These are phyloP conservation scores for Ampelomyces quisqualis DNA, from an alignment of 2,329 filamentous ascomycete genomes.

Conservation along the genomic window DNA sequence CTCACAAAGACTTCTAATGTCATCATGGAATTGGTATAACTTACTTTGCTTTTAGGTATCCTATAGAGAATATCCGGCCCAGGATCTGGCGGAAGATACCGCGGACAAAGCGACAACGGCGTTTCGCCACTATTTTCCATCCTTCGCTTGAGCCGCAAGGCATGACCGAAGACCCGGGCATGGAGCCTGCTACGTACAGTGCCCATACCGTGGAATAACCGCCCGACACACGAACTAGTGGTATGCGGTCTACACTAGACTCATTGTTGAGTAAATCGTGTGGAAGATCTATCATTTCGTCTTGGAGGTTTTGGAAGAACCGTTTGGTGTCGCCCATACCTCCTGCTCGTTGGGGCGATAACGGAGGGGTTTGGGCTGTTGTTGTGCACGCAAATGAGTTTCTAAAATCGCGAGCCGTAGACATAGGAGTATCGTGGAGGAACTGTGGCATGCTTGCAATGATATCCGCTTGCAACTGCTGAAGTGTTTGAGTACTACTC, in stretches of 20 bases:
- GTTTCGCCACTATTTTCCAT: conserved; percentile 8
- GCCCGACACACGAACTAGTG: conserved; percentile 35
- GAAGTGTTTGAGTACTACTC: conserved; percentile 25
- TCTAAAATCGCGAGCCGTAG: conserved; percentile 5
- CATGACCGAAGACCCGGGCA: conserved; percentile 28
- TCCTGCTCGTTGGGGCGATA: conserved; percentile 2
- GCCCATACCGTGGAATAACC: conserved; percentile 37
- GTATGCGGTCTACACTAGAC: conserved; percentile 21
- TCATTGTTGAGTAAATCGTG: conserved; percentile 2
- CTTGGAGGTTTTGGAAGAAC: conserved; percentile 30
- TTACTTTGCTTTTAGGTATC: background rate
- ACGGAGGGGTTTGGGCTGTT: background rate
- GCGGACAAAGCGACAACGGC: conserved; percentile 11
- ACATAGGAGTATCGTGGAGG: conserved; percentile 33
- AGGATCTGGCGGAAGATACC: conserved; percentile 13
- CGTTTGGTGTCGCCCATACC: conserved; percentile 4
- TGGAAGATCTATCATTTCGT: conserved; percentile 1
- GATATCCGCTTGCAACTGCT: conserved; percentile 34
- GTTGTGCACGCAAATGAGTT: background rate
- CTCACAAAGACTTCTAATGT: no score
- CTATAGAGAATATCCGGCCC: background rate
- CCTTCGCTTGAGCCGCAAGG: conserved; percentile 23
- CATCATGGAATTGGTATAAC: background rate
- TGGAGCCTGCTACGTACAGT: conserved; percentile 34
- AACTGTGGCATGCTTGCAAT: conserved; percentile 40